phyloP scores from a whole-genome alignment of 2,329 filamentous ascomycete genomes.

The Capronia americana region DNA sequence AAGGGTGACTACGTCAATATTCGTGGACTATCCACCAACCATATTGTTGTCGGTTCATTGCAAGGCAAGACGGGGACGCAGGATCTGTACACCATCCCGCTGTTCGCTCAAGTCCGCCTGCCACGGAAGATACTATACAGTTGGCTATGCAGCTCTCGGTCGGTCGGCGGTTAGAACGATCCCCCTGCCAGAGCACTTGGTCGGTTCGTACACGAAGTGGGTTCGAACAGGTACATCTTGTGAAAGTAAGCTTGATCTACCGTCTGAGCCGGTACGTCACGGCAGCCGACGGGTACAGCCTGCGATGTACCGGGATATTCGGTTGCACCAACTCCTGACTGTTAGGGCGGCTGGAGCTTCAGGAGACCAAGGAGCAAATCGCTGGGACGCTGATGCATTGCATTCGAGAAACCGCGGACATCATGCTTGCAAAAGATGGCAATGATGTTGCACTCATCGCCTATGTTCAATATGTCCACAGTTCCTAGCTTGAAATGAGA shows the following conservation, averaged over 20 bases:
- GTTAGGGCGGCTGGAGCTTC: not conserved
- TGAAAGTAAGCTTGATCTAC: not conserved
- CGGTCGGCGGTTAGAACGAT: not conserved
- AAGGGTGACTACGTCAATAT: not conserved
- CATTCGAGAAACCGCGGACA: slow-evolving; percentile 8
- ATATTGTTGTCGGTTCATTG: not conserved
- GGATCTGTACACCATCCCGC: not conserved
- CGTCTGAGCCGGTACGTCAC: not conserved
- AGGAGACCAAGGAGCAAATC: not conserved
- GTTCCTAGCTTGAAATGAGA: slow-evolving; percentile 10
- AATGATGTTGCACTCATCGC: slow-evolving; percentile 16
- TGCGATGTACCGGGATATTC: not conserved
- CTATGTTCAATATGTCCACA: slow-evolving; percentile 11
- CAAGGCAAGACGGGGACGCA: not conserved
- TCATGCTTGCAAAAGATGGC: slow-evolving; percentile 12
- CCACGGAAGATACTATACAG: not conserved
- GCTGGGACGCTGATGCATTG: not conserved
- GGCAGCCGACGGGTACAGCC: not conserved
- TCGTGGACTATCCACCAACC: not conserved
- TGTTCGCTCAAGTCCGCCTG: not conserved
- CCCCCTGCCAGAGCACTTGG: not conserved
- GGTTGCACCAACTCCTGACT: not conserved
- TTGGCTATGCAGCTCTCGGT: not conserved
- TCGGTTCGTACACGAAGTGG: not conserved
- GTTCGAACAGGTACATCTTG: not conserved